Conservation (phyloP, 345 rosid genomes). For the Syzygium jambos region DNA sequence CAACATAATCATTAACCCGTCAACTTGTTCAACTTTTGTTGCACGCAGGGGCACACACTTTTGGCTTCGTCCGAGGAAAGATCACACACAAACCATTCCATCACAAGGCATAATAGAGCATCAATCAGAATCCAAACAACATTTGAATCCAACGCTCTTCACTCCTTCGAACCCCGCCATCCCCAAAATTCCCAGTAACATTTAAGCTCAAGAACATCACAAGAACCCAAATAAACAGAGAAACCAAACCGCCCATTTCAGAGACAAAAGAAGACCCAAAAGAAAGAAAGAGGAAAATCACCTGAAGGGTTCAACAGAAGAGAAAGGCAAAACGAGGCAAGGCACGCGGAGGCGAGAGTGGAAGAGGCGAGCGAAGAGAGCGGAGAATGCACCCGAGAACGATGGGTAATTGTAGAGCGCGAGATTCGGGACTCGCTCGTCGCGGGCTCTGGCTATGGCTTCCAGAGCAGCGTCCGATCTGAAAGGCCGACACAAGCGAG, state of each 20-base stretch:
- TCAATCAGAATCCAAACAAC: neutral
- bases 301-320: conserved; percentile 65
- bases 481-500: conserved; percentile 16
- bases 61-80: neutral
- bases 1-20: neutral
- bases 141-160: neutral
- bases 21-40: neutral
- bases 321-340: conserved; percentile 71
- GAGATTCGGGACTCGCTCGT: conserved; percentile 44
- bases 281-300: neutral
- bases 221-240: neutral
- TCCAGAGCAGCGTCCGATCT: conserved; percentile 83
- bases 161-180: neutral
- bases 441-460: conserved; percentile 48
- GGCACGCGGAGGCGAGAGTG: conserved; percentile 57
- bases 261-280: neutral
- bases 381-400: conserved; percentile 75
- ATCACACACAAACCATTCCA: neutral
- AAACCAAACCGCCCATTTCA: neutral
- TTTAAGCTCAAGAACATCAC: neutral
- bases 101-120: neutral
- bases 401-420: conserved; percentile 84
- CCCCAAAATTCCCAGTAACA: neutral
- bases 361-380: conserved; percentile 73
- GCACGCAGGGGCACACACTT: neutral